Evolutionary conservation across 1,139 yeast genomes (phyloP).

Genomic region (Meyerozyma carpophila): DNA sequence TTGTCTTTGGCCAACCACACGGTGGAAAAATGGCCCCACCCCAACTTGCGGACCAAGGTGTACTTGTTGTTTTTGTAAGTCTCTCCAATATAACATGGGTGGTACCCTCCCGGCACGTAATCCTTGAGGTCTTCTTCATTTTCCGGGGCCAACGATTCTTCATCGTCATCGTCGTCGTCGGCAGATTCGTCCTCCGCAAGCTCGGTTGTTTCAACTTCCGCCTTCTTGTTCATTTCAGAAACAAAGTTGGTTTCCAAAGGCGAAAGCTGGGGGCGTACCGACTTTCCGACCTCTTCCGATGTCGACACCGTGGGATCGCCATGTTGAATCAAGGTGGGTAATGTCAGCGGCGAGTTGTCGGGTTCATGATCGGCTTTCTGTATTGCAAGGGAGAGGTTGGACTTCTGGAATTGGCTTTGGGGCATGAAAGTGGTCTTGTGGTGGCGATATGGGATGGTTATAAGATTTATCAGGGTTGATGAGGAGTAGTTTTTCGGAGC

Average conservation of each 20-base stretch:
- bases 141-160: constrained; percentile 21
- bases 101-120: constrained; percentile 39
- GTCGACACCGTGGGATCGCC: constrained; percentile 14
- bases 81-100: constrained; percentile 37
- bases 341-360: constrained; percentile 8
- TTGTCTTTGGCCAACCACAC: constrained; percentile 45
- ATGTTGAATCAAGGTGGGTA: constrained; percentile 9
- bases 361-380: constrained; percentile 31
- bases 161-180: constrained; percentile 5
- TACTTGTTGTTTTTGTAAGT: constrained; percentile 30
- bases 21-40: constrained; percentile 50
- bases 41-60: constrained; percentile 34
- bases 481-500: neutral
- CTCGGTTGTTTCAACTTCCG: neutral
- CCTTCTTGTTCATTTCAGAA: neutral
- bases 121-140: constrained; percentile 35
- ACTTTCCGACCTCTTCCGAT: constrained; percentile 18
- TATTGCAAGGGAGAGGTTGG: constrained; percentile 43
- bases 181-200: constrained; percentile 2
- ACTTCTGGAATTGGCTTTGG: constrained; percentile 26
- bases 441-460: neutral
- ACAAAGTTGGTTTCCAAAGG: constrained; percentile 32
- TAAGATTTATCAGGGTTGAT: neutral
- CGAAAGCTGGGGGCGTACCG: constrained; percentile 34
- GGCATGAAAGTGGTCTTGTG: constrained; percentile 20